These are phyloP conservation scores for Colletotrichum sp. DNA, from an alignment of 2,329 filamentous ascomycete genomes.

Conservation along the genomic window DNA sequence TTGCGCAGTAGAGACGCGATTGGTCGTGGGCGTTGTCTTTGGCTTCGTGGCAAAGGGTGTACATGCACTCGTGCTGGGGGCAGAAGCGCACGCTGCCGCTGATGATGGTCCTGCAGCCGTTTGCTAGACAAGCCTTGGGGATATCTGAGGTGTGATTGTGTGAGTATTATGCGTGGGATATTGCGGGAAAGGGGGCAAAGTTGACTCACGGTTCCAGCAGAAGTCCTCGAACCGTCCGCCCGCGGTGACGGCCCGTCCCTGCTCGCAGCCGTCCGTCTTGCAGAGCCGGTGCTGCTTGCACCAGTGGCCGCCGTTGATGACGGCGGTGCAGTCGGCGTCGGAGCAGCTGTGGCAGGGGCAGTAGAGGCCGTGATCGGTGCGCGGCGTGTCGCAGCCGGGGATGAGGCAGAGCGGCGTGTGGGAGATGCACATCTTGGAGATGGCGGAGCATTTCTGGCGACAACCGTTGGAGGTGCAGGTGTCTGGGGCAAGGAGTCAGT, in stretches of 20 bases:
- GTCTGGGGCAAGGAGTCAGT: not conserved
- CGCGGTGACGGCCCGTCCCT: not conserved
- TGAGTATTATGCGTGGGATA: not conserved
- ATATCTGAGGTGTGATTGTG: not conserved
- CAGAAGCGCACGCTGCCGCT: not conserved
- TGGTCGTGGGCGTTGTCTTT: not conserved
- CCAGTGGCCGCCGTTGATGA: constrained; percentile 22
- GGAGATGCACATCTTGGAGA: not conserved
- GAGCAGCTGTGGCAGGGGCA: constrained; percentile 22
- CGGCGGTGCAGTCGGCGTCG: constrained; percentile 9
- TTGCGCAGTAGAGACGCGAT: constrained; percentile 4
- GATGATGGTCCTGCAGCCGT: not conserved
- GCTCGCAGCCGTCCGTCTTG: constrained; percentile 11
- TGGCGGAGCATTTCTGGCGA: constrained; percentile 11
- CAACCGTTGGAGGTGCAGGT: constrained; percentile 21
- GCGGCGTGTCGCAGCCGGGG: constrained; percentile 12
- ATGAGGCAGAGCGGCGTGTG: constrained; percentile 23
- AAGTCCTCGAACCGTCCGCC: not conserved
- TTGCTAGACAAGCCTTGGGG: not conserved
- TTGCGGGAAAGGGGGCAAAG: not conserved
- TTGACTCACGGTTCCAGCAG: constrained; percentile 14
- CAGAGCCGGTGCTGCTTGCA: constrained; percentile 22
- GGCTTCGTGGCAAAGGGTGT: constrained; percentile 2
- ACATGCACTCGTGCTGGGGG: constrained; percentile 13
- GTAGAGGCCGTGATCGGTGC: constrained; percentile 10